Conservation (phyloP, 176 grass and related monocot genomes). For the Thalia dealbata region DNA sequence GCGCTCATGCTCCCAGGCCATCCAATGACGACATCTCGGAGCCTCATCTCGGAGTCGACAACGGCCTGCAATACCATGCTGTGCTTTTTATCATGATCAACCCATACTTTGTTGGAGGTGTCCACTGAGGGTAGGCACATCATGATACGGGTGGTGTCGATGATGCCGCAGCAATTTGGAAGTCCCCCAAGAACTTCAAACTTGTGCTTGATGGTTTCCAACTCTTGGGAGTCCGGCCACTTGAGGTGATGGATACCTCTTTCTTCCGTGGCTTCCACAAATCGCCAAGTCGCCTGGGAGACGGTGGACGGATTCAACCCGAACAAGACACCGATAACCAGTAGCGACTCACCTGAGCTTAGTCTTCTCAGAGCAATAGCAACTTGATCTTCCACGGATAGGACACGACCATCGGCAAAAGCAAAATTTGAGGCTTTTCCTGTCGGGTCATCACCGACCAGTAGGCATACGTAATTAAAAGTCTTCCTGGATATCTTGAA, state of each 20-base stretch:
- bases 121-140: conserved; percentile 69
- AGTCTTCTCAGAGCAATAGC: conserved; percentile 11
- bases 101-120: conserved; percentile 55
- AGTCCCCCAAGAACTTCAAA: no score
- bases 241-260: no score
- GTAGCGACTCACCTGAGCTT: conserved; percentile 1
- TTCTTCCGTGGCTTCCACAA: conserved; percentile 10
- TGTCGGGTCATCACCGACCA: no score
- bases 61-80: conserved; percentile 40
- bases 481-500: no score
- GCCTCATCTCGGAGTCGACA: conserved; percentile 29
- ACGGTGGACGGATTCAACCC: neutral
- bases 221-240: no score
- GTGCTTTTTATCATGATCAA: conserved; percentile 44
- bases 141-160: conserved; percentile 54
- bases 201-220: no score
- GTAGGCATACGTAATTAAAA: no score
- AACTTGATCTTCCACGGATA: no score
- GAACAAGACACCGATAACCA: neutral
- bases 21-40: no score
- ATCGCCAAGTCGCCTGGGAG: neutral
- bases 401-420: no score
- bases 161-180: conserved; percentile 56
- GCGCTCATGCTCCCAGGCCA: no score
- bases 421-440: no score